Percentiles rank a stretch among this genome's conserved stretches.
phyloP scores from a whole-genome alignment of 345 rosid genomes.

The Melastoma malabathricum region DNA sequence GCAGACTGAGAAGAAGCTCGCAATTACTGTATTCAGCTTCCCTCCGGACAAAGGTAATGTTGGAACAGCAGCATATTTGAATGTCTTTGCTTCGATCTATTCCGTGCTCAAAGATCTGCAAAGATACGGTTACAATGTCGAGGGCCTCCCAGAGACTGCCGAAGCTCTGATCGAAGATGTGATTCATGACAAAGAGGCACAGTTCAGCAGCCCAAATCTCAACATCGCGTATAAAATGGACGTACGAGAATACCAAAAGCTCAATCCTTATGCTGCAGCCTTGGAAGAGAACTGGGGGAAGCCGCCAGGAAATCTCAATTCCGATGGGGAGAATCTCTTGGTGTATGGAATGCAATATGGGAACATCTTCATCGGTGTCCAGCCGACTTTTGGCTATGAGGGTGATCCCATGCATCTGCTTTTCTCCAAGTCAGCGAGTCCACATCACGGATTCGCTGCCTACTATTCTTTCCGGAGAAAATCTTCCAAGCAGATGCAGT shows the following conservation, averaged over 20 bases:
- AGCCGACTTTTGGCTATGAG: constrained; percentile 98
- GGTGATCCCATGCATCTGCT: constrained; percentile 97
- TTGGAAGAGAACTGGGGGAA: constrained; percentile 99
- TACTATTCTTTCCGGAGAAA: constrained; percentile 87
- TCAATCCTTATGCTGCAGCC: constrained; percentile 73
- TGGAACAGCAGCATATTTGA: constrained; percentile 92
- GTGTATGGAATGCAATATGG: constrained; percentile 89
- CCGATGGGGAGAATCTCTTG: constrained; percentile 89
- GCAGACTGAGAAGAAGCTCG: constrained; percentile 84
- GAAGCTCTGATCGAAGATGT: constrained; percentile 83
- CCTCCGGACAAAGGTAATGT: constrained; percentile 98
- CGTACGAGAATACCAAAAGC: constrained; percentile 64
- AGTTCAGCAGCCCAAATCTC: constrained; percentile 90
- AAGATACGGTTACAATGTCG: constrained; percentile 79
- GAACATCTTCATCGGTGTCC: constrained; percentile 91
- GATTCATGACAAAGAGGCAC: constrained; percentile 95
- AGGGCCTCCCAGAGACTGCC: constrained; percentile 87
- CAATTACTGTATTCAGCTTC: constrained; percentile 96
- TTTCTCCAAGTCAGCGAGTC: constrained; percentile 96
- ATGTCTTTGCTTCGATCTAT: constrained; percentile 87
- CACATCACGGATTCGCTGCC: constrained; percentile 97
- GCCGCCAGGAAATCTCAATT: constrained; percentile 87
- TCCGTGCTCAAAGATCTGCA: constrained; percentile 73
- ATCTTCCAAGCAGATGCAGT: constrained; percentile 93
- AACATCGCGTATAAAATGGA: constrained; percentile 91